Base-by-base conservation (phyloP, 2,329 filamentous ascomycete species). In the Karstenula rhodostoma region DNA sequence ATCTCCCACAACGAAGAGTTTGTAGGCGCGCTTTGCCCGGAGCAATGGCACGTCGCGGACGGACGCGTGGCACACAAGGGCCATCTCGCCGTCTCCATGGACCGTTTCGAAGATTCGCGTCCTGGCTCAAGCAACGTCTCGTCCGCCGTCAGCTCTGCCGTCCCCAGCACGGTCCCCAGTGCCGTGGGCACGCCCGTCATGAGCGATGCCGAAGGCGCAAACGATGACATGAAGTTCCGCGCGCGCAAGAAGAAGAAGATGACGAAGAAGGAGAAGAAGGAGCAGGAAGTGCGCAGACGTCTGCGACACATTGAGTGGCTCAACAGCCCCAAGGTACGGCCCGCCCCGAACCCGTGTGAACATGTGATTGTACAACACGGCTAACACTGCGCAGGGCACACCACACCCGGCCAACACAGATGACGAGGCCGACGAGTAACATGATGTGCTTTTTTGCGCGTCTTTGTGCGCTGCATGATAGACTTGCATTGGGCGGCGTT, bases 1-100 rank as follows among this genome's bases (percentile, higher is more conserved):
- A 99, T 99, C 80, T 97, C 94, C 63, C 95, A 99, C 83, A 98
- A 99, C 86, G 94, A 98, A 77, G 95, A 99, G 79, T 99, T 99
- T 73, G 94, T 99, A 54, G 94, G 94, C 61, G 94, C 94, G 3
- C 88, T 99, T 12, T 95, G 95, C 81, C 92, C 91, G 4, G 96
- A 99, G 83, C 94, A 98, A 81, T 96, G 95, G 92, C 91, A 96
- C 79, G 92, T 99, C 67, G 89, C 88, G 57, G 92, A 94, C 71
- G 95, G 95, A 1, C 89, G 90, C 52, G 90, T 99, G 62, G 91
- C 92, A 2, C 90, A 94, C 80, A 93, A 93, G 77, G 93, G 92
- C 69, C 88, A 89, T 76, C 82, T 89, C 1, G 89, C 92, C 59
- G 84, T 96, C 65, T 84, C 86, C 56, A 82, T 91, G 44, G 92